These are phyloP conservation scores for Peterozyma xylosa DNA, from an alignment of 805 yeast genomes.

Conservation along the genomic window DNA sequence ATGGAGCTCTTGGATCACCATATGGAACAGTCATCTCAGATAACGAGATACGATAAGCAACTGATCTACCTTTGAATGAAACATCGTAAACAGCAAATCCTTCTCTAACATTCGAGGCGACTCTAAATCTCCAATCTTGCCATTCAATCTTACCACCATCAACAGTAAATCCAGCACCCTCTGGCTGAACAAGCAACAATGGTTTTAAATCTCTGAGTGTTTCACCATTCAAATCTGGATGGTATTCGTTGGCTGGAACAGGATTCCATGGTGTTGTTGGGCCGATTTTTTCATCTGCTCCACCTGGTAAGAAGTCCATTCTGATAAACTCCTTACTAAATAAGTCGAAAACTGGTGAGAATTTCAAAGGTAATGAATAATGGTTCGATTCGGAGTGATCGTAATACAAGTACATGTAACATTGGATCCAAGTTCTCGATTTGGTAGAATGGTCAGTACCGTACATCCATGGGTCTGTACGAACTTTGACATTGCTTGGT, in stretches of 20 bases:
- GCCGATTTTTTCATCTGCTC: slow-evolving; percentile 48
- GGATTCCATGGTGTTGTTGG: slow-evolving; percentile 57
- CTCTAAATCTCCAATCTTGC: slow-evolving; percentile 84
- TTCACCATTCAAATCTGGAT: slow-evolving; percentile 61
- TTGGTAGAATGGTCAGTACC: slow-evolving; percentile 67
- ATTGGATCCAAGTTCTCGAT: slow-evolving; percentile 57
- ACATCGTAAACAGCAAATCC: slow-evolving; percentile 73
- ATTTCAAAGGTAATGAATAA: slow-evolving; percentile 66
- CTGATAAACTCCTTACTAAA: slow-evolving; percentile 53
- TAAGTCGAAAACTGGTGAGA: slow-evolving; percentile 67
- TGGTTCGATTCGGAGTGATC: slow-evolving; percentile 67
- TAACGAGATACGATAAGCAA: slow-evolving; percentile 64
- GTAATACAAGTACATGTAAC: slow-evolving; percentile 66
- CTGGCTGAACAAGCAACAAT: slow-evolving; percentile 64
- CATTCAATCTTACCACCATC: slow-evolving; percentile 53
- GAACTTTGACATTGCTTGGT: slow-evolving; percentile 45
- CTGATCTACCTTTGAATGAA: slow-evolving; percentile 67
- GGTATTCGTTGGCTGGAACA: slow-evolving; percentile 61
- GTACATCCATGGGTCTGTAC: slow-evolving; percentile 81
- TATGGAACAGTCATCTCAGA: slow-evolving; percentile 87
- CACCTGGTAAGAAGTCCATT: slow-evolving; percentile 70
- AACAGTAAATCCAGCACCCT: slow-evolving; percentile 65
- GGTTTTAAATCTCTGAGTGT: slow-evolving; percentile 57
- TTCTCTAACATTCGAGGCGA: slow-evolving; percentile 64
- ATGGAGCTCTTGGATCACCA: slow-evolving; percentile 79